A percentile compares a stretch with the other conserved stretches of the same genome.
Evolutionary conservation across 441 rosid species (phyloP).

Genomic region (Lepidium campestre): DNA sequence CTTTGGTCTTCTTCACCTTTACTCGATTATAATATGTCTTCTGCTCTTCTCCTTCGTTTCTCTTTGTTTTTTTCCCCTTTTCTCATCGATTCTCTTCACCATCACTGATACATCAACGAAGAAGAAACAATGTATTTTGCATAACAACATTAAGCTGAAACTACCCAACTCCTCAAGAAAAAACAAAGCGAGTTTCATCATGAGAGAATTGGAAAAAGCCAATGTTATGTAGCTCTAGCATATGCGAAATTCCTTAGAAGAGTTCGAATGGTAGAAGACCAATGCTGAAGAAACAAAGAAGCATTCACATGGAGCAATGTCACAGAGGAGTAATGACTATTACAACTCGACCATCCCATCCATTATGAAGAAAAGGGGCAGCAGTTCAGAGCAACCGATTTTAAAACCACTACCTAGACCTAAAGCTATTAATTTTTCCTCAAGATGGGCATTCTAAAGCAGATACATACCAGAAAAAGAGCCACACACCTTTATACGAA

Average conservation of each 20-base stretch:
- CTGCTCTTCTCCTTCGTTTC: too few species aligned
- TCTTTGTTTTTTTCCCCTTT: too few species aligned
- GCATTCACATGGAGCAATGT: conserved; percentile 73
- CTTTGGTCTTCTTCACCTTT: too few species aligned
- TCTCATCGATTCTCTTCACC: too few species aligned
- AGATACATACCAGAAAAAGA: conserved; percentile 13
- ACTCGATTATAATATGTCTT: too few species aligned
- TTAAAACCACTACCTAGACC: conserved; percentile 29
- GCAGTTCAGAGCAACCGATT: conserved; percentile 37
- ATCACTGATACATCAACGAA: conserved; percentile 68
- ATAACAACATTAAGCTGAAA: conserved; percentile 93
- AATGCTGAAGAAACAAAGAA: conserved; percentile 66
- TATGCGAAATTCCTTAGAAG: conserved; percentile 61
- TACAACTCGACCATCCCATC: conserved; percentile 89
- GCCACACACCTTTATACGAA: conserved; percentile 23
- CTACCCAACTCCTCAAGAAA: conserved; percentile 66
- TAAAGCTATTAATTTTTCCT: conserved; percentile 54
- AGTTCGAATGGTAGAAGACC: conserved; percentile 42
- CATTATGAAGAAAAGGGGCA: conserved; percentile 83
- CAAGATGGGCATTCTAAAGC: conserved; percentile 75
- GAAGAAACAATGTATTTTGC: conserved; percentile 97
- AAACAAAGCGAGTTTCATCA: conserved; percentile 42
- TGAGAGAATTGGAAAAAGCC: conserved; percentile 82
- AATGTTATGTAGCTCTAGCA: conserved; percentile 74
- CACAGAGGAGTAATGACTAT: conserved; percentile 87